Base-by-base conservation (phyloP, 192 early-diverging fungal species). In the Entrophospora sp. region DNA sequence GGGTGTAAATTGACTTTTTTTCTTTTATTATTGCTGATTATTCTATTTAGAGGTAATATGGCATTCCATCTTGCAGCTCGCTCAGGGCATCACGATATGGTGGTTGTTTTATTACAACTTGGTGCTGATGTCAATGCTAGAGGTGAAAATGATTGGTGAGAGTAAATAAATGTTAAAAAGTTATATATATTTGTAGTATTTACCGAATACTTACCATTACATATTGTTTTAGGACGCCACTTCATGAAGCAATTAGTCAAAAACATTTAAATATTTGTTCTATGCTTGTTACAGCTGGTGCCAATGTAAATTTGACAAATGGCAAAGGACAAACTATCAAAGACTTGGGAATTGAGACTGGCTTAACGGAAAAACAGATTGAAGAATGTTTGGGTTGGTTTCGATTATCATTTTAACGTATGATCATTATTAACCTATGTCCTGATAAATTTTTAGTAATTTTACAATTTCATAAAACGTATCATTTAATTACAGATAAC, bases 31-130 rank as follows among this genome's bases (percentile, higher is more conserved):
- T 12, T 53, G 5, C 4, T 53, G 12, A 31, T 30, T n/a, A 13
- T n/a, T 20, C 1, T 35, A 35, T 61, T 44, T 43, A 61, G 72
- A 65, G 85, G 85, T 12, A 88, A 81, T 70, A 87, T 83, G 18
- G 81, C 88, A 9, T 52, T 89, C 42, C 88, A 89, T 61, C 75
- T 83, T 60, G 85, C 88, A 6, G 78, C 86, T 10, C 73, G 86
- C 0, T 67, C 80, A 34, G 86, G 88, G 2, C 75, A 75, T 34
- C 22, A 58, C 10, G 71, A 79, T 32, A 77, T 84, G 40, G 80
- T 84, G 10, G 62, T 71, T 32, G 61, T 84, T 2, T 60, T 84
- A 30, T 75, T 74, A 31, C 80, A 72, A 67, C 70, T 78, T 24
- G 85, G 84, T 27, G 85, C 84, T 2, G 80, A 89, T 57, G 77